Evolutionary conservation across 306 rosid species (phyloP).

Genomic region (Hippophae rhamnoides): DNA sequence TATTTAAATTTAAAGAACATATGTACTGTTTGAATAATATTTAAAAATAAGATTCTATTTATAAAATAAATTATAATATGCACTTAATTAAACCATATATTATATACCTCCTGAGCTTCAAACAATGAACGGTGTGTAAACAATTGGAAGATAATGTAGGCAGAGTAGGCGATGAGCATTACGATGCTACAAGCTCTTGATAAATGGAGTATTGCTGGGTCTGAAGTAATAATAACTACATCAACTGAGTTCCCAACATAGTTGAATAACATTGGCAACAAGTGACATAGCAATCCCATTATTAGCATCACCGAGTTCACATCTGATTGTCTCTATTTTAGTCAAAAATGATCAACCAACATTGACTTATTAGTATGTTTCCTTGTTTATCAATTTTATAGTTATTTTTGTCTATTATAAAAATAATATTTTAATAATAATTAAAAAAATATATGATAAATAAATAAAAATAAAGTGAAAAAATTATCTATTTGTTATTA

Average conservation of each 20-base stretch:
- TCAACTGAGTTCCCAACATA: constrained; percentile 27
- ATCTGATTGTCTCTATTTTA: constrained; percentile 68
- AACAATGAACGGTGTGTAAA: constrained; percentile 70
- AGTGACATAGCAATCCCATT: constrained; percentile 62
- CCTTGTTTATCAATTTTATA: too few species aligned
- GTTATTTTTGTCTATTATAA: too few species aligned
- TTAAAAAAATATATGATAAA: too few species aligned
- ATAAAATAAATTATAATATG: too few species aligned
- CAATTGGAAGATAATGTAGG: constrained; percentile 66
- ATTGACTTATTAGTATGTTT: too few species aligned
- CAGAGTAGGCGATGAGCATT: constrained; percentile 62
- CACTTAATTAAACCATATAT: neutral
- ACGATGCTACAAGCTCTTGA: constrained; percentile 71
- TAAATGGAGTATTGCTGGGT: constrained; percentile 29
- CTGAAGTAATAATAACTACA: neutral
- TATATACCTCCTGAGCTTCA: constrained; percentile 52
- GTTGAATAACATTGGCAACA: constrained; percentile 60
- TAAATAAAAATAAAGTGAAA: too few species aligned
- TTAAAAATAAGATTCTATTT: too few species aligned
- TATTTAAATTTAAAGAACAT: too few species aligned
- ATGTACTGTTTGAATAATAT: too few species aligned
- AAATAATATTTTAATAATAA: too few species aligned
- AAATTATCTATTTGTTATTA: too few species aligned
- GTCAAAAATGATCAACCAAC: too few species aligned
- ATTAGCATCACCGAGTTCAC: constrained; percentile 66